Conservation (phyloP, 257 asterid species). For the Solanum sparsipilum region DNA sequence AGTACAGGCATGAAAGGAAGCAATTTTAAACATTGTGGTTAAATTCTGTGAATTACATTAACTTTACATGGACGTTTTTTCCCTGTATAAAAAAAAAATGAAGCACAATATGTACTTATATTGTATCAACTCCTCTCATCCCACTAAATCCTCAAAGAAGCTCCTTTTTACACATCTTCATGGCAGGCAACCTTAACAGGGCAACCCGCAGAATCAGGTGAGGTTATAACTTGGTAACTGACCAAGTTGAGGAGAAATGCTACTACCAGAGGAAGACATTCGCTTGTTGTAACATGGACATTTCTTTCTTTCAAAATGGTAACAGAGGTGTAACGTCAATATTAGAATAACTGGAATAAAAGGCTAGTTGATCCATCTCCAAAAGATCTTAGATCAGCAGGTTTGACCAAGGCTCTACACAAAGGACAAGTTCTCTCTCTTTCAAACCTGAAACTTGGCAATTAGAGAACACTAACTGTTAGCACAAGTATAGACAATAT, state of each 20-base stretch:
- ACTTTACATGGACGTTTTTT: not conserved
- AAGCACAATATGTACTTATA: not conserved
- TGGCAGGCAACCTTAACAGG: not conserved
- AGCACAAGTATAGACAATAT: not conserved
- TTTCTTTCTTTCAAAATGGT: not conserved
- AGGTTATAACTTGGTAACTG: not conserved
- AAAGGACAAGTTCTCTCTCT: slow-evolving; percentile 82
- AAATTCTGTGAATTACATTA: not conserved
- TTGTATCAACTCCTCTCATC: not conserved
- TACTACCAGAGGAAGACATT: not conserved
- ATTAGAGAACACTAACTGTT: not conserved
- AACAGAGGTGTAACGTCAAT: not conserved
- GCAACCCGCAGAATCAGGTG: not conserved
- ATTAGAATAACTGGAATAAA: slow-evolving; percentile 47
- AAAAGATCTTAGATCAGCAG: slow-evolving; percentile 71
- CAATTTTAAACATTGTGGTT: not conserved
- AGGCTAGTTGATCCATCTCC: slow-evolving; percentile 83
- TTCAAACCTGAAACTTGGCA: slow-evolving; percentile 52
- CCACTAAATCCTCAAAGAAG: not conserved
- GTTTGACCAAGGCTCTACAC: slow-evolving; percentile 77
- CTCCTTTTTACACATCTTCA: not conserved
- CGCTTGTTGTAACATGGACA: not conserved
- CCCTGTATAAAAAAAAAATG: not conserved
- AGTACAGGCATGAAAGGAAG: not conserved
- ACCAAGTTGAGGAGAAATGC: not conserved